Conservation (phyloP, 2,329 filamentous ascomycete species). For the Chalaropsis ovoidea region DNA sequence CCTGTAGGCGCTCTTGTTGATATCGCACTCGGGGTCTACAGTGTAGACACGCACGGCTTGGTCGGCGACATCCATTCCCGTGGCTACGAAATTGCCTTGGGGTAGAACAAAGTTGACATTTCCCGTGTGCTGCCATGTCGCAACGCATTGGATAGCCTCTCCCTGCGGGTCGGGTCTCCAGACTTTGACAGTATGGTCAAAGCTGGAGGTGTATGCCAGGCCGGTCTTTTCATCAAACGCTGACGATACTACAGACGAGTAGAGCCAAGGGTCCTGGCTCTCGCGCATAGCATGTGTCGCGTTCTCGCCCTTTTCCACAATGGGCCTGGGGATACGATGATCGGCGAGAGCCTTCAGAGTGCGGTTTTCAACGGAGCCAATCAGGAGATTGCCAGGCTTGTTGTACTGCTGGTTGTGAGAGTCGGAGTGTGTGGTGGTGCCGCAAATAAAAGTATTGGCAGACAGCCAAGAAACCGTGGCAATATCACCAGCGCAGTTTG, state of each 20-base stretch:
- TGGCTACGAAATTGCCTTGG: conserved; percentile 43
- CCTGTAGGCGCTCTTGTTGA: conserved; percentile 34
- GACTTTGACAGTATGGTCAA: conserved; percentile 51
- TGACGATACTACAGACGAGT: conserved; percentile 53
- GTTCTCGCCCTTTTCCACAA: conserved; percentile 46
- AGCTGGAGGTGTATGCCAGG: conserved; percentile 50
- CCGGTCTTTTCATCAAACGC: conserved; percentile 42
- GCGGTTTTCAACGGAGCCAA: conserved; percentile 41
- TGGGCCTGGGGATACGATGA: conserved; percentile 47
- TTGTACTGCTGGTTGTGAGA: conserved; percentile 57
- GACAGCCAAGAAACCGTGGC: conserved; percentile 49
- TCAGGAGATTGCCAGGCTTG: conserved; percentile 50
- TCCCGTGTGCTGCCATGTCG: conserved; percentile 47
- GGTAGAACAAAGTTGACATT: conserved; percentile 52
- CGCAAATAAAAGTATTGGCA: conserved; percentile 47
- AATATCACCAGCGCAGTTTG: conserved; percentile 52
- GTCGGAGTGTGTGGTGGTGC: conserved; percentile 53
- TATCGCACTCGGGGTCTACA: conserved; percentile 32
- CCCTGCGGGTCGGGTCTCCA: conserved; percentile 40
- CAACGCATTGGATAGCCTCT: conserved; percentile 35
- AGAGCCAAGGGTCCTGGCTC: conserved; percentile 53
- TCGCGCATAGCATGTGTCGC: conserved; percentile 46
- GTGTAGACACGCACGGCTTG: conserved; percentile 50
- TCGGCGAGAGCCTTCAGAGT: conserved; percentile 44
- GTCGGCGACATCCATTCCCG: conserved; percentile 46